Evolutionary conservation across 805 yeast genomes (phyloP).

Genomic region (Suhomyces prunicola): DNA sequence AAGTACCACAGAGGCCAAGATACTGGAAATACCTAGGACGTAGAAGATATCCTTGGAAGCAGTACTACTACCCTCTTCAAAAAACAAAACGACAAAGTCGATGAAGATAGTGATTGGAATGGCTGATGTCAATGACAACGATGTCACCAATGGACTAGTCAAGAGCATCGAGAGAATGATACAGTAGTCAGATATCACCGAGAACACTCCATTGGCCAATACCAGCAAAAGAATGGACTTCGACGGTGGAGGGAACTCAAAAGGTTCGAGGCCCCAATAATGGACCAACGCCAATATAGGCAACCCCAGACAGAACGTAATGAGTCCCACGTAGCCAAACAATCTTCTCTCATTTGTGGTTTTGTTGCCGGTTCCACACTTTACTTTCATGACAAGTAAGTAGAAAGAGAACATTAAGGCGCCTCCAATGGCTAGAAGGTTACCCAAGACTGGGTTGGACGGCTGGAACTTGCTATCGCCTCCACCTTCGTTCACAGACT

Average conservation of each 20-base stretch:
- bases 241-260: slow-evolving; percentile 41
- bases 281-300: slow-evolving; percentile 40
- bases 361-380: slow-evolving; percentile 42
- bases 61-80: slow-evolving; percentile 16
- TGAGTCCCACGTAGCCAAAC: slow-evolving; percentile 47
- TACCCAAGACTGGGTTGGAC: slow-evolving; percentile 43
- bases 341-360: slow-evolving; percentile 46
- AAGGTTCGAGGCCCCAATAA: slow-evolving; percentile 36
- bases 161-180: slow-evolving; percentile 50
- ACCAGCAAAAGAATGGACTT: slow-evolving; percentile 32
- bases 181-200: slow-evolving; percentile 48
- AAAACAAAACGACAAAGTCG: slow-evolving; percentile 38
- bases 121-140: slow-evolving; percentile 49
- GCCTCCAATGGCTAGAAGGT: slow-evolving; percentile 42
- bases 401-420: slow-evolving; percentile 48
- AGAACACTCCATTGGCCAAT: slow-evolving; percentile 41
- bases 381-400: slow-evolving; percentile 40
- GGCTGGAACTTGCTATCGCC: slow-evolving; percentile 27
- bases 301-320: slow-evolving; percentile 36
- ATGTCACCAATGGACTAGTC: slow-evolving; percentile 52
- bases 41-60: slow-evolving; percentile 31
- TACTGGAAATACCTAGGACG: slow-evolving; percentile 45
- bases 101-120: slow-evolving; percentile 52
- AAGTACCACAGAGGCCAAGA: slow-evolving; percentile 44
- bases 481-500: slow-evolving; percentile 16